A percentile compares a stretch with the other conserved stretches of the same genome.
phyloP scores from a whole-genome alignment of 345 rosid species.

The Eucalyptus marginata region DNA sequence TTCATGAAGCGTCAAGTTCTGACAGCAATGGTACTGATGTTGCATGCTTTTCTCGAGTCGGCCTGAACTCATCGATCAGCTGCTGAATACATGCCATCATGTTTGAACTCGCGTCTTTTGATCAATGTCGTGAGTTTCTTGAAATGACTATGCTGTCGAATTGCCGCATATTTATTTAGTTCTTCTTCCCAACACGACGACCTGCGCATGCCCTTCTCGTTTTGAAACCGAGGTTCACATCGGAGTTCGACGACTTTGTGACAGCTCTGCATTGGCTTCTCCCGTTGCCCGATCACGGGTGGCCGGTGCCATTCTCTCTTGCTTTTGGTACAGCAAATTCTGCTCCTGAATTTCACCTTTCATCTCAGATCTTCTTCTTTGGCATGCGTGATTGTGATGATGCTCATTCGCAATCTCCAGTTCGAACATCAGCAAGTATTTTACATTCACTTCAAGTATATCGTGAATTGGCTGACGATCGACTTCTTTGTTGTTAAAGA shows the following conservation, averaged over 20 bases:
- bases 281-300: background rate
- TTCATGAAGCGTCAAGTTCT: background rate
- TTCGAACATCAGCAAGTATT: background rate
- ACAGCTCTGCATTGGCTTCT: background rate
- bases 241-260: background rate
- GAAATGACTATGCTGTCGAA: accelerated
- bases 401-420: background rate
- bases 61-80: background rate
- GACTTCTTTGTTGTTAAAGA: background rate
- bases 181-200: background rate
- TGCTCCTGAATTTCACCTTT: background rate
- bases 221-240: background rate
- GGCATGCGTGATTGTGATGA: background rate
- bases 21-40: accelerated
- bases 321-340: background rate
- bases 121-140: background rate
- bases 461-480: background rate
- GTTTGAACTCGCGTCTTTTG: background rate
- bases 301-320: background rate
- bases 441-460: background rate
- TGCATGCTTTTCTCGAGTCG: accelerated
- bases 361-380: background rate
- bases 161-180: background rate
- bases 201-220: background rate
- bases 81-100: background rate